Base-by-base conservation (phyloP, 1,139 yeast species). In the Suhomyces bribrorum region DNA sequence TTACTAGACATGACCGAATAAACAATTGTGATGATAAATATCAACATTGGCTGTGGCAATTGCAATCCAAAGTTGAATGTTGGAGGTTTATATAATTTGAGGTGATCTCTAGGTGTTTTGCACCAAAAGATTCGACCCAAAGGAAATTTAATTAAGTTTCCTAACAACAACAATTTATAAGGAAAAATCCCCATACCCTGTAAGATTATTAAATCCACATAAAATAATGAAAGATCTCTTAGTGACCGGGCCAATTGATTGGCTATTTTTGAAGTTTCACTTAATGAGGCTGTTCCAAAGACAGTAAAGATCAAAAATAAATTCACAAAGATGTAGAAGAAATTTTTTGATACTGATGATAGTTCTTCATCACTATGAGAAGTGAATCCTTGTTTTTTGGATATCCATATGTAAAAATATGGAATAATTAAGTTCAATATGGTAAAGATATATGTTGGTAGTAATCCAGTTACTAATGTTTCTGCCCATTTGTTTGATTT, bases 181-280 rank as follows among this genome's bases (percentile, higher is more conserved):
- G 92, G 94, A 57, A 83, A 82, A 77, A 85, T 78, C 7, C 89
- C 92, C 41, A 85, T 64, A 3, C 92, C 92, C 63, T 85, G 92
- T 38, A 85, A 69, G 30, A 84, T 67, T 35, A 83, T 83, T 55
- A 84, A 72, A 57, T 84, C 88, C 40, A 83, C 88, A 56, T 85
- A 85, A 51, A 85, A 85, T 33, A 83, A 63, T 0, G 90, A 77
- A 44, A 83, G 69, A 33, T 82, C 83, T 50, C 83, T 77, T 37
- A 85, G 69, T 0, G 90, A 83, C 22, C 78, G 77, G 0, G 92
- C 92, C 41, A 85, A 58, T 50, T 83, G 88, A 40, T 77, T 78
- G 0, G 92, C 92, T 33, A 85, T 76, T 49, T 81, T 80, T 4
- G 87, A 81, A 0, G 92, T 83, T 49, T 85, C 92, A 52, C 86